phyloP scores from a whole-genome alignment of 1,284 basidiomycete species.

The Sporisorium reilianum region DNA sequence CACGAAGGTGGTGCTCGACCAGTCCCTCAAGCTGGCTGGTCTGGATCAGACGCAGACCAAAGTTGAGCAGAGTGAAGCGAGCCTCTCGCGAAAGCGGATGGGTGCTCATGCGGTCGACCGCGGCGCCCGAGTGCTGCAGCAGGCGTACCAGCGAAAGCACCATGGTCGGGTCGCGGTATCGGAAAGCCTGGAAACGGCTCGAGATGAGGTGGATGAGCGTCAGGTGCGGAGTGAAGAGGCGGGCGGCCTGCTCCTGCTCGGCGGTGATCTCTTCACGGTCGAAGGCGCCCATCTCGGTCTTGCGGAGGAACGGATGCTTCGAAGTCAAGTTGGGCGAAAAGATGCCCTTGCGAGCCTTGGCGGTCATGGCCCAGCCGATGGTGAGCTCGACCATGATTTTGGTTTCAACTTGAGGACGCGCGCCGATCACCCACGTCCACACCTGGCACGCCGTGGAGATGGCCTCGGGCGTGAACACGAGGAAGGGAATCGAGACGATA shows the following conservation, averaged over 20 bases:
- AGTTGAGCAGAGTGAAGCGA: conserved; percentile 87
- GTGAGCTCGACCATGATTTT: conserved; percentile 86
- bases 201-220: conserved; percentile 89
- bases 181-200: conserved; percentile 91
- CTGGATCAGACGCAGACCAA: conserved; percentile 91
- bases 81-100: conserved; percentile 91
- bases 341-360: conserved; percentile 76
- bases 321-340: conserved; percentile 73
- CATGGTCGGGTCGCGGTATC: conserved; percentile 85
- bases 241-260: conserved; percentile 78
- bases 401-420: conserved; percentile 81
- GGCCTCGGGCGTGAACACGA: conserved; percentile 86
- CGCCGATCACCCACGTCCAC: conserved; percentile 96
- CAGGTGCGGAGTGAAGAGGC: conserved; percentile 79
- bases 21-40: conserved; percentile 86
- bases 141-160: conserved; percentile 87
- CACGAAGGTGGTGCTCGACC: conserved; percentile 83
- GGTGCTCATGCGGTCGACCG: conserved; percentile 75
- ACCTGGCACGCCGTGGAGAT: conserved; percentile 89
- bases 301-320: conserved; percentile 85
- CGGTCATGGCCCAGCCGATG: conserved; percentile 85
- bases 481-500: conserved; percentile 88
- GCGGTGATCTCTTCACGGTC: conserved; percentile 86
- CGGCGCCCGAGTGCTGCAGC: conserved; percentile 74
- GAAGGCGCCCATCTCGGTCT: conserved; percentile 89